Conservation (phyloP, 108 stramenopile species). For the Discostella stelligeroides region DNA sequence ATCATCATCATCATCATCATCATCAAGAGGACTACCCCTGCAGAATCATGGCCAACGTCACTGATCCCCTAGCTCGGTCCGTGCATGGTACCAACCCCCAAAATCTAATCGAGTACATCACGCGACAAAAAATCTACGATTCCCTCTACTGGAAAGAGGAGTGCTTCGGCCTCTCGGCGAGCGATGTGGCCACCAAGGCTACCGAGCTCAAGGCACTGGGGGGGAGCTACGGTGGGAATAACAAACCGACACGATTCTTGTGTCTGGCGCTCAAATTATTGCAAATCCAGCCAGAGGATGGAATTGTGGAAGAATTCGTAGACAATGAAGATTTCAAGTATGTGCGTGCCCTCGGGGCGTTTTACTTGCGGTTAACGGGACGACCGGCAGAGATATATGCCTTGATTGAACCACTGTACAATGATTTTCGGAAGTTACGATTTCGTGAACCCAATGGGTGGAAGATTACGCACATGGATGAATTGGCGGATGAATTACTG, state of each 20-base stretch:
- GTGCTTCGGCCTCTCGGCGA: conserved; percentile 91
- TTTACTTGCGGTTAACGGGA: conserved; percentile 94
- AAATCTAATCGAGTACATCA: conserved; percentile 98
- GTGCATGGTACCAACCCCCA: conserved; percentile 99
- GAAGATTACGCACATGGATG: conserved; percentile 89
- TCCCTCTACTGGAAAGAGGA: conserved; percentile 89
- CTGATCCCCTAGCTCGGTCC: conserved; percentile 87
- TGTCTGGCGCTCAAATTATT: conserved; percentile 94
- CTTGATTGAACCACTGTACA: conserved; percentile 89
- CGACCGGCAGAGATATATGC: conserved; percentile 92
- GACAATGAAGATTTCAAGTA: conserved; percentile 97
- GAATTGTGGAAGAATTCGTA: conserved; percentile 90
- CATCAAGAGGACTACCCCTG: no score
- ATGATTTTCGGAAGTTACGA: conserved; percentile 88
- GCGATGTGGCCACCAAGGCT: conserved; percentile 93
- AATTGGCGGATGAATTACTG: conserved; percentile 88
- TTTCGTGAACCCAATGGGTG: conserved; percentile 75
- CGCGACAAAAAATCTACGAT: conserved; percentile 95
- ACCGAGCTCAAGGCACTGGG: conserved; percentile 83
- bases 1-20: no score
- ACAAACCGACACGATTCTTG: conserved; percentile 92
- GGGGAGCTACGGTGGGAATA: conserved; percentile 86
- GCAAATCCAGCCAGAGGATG: conserved; percentile 94
- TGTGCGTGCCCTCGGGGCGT: conserved; percentile 90
- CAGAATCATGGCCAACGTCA: conserved; percentile 88